phyloP scores from a whole-genome alignment of 352 stramenopile species.

The Phytophthora pini region DNA sequence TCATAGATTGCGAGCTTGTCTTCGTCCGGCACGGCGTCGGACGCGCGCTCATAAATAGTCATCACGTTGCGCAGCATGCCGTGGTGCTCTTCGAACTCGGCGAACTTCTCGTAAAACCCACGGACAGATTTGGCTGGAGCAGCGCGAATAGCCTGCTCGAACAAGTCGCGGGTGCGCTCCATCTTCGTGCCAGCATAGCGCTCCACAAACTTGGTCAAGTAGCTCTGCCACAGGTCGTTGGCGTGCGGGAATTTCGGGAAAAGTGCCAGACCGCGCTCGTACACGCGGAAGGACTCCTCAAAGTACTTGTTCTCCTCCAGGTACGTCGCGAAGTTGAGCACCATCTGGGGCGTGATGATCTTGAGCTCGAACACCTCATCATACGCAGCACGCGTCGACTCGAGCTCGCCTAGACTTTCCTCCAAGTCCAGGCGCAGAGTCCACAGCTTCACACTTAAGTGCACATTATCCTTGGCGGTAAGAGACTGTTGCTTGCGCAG shows the following conservation, averaged over 20 bases:
- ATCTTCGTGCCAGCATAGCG: conserved; percentile 97
- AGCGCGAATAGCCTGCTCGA: conserved; percentile 93
- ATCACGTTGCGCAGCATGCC: conserved; percentile 97
- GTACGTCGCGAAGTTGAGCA: conserved; percentile 97
- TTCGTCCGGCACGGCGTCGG: conserved; percentile 79
- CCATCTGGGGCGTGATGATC: conserved; percentile 96
- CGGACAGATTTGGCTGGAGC: conserved; percentile 91
- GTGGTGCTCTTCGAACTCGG: conserved; percentile 97
- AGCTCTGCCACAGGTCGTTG: conserved; percentile 96
- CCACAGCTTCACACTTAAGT: conserved; percentile 95
- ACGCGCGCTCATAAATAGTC: conserved; percentile 95
- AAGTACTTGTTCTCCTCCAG: conserved; percentile 98
- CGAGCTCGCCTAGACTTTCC: conserved; percentile 96
- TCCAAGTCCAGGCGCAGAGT: conserved; percentile 98
- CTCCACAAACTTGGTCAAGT: conserved; percentile 95
- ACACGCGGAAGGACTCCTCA: conserved; percentile 94
- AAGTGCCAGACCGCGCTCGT: conserved; percentile 87
- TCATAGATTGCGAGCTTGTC: conserved; percentile 95
- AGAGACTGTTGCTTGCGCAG: conserved; percentile 63
- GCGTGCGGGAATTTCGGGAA: conserved; percentile 95
- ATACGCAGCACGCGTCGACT: conserved; percentile 96
- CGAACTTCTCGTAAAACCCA: conserved; percentile 86
- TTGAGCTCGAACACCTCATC: conserved; percentile 95
- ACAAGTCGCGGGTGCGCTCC: conserved; percentile 97
- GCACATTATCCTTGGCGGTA: conserved; percentile 81